A percentile compares a stretch with the other conserved stretches of the same genome.
These are phyloP conservation scores for Globisporangium alternatum DNA, from an alignment of 352 stramenopile species.

Conservation along the genomic window DNA sequence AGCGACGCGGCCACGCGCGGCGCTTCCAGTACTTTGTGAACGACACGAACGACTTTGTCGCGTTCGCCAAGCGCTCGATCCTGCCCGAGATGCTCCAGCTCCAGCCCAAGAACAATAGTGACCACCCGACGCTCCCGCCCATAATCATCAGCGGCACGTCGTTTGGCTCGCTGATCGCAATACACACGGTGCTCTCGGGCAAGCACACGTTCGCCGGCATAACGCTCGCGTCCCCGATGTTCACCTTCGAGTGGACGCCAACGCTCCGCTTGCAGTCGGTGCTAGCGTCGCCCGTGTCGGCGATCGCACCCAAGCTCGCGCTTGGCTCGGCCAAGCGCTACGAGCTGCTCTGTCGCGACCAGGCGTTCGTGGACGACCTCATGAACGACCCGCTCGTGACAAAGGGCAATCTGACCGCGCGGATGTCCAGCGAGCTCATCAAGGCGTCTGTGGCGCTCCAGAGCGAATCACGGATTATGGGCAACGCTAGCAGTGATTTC, in stretches of 20 bases:
- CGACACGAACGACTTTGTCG: slow-evolving; percentile 48
- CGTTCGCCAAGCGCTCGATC: slow-evolving; percentile 33
- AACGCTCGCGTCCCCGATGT: slow-evolving; percentile 22
- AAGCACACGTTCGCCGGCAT: slow-evolving; percentile 23
- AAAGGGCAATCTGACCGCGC: neutral
- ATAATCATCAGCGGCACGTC: slow-evolving; percentile 29
- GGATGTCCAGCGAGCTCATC: slow-evolving; percentile 16
- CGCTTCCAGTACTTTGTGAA: slow-evolving; percentile 49
- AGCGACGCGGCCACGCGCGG: slow-evolving; percentile 27
- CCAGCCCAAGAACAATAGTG: too few relatives aligned
- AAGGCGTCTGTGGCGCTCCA: slow-evolving; percentile 20
- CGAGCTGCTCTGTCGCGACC: slow-evolving; percentile 26
- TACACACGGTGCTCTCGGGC: slow-evolving; percentile 30
- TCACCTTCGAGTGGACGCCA: slow-evolving; percentile 19
- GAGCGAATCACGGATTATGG: slow-evolving; percentile 2
- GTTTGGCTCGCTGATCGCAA: slow-evolving; percentile 28
- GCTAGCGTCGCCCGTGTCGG: slow-evolving; percentile 18
- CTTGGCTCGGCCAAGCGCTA: slow-evolving; percentile 22
- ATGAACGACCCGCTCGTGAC: slow-evolving; percentile 25
- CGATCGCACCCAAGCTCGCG: slow-evolving; percentile 22
- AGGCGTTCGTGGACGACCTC: slow-evolving; percentile 25
- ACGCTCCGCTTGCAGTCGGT: slow-evolving; percentile 15
- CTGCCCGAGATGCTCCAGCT: slow-evolving; percentile 23
- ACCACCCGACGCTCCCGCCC: neutral
- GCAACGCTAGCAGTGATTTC: slow-evolving; percentile 19